Conservation (phyloP, 2,329 filamentous ascomycete species). For the Aspergillus bombycis region DNA sequence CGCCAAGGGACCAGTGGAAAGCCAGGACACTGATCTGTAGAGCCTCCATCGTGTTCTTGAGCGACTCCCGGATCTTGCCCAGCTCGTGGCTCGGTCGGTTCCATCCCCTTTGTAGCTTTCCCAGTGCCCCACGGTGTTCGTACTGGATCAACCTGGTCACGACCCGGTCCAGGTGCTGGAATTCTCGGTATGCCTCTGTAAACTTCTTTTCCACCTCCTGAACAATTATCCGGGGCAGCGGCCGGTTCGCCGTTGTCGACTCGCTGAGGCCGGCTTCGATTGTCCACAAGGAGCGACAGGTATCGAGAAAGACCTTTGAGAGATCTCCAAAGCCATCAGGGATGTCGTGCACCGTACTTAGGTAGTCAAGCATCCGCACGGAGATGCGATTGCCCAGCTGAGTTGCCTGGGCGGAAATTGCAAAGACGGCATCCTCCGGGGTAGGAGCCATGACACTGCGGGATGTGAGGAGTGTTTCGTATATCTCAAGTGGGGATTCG, state of each 20-base stretch:
- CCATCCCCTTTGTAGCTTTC: constrained; percentile 63
- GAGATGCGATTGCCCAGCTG: constrained; percentile 66
- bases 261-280: constrained; percentile 68
- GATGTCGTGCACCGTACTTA: constrained; percentile 59
- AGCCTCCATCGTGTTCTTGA: constrained; percentile 63
- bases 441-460: constrained; percentile 7
- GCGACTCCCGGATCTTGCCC: constrained; percentile 46
- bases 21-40: constrained; percentile 67
- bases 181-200: constrained; percentile 62
- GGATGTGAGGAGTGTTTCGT: not conserved
- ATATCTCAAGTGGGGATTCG: not conserved
- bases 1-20: constrained; percentile 68
- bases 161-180: constrained; percentile 66
- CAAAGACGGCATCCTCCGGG: constrained; percentile 24
- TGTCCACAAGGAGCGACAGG: constrained; percentile 68
- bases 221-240: constrained; percentile 63
- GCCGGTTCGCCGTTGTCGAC: constrained; percentile 53
- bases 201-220: constrained; percentile 68
- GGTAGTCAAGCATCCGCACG: constrained; percentile 66
- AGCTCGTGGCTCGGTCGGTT: constrained; percentile 39
- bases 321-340: constrained; percentile 62
- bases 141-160: constrained; percentile 64
- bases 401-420: constrained; percentile 61
- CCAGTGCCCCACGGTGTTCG: constrained; percentile 64
- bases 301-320: constrained; percentile 68